Percentiles rank a stretch among this genome's conserved stretches.
Evolutionary conservation across 164 flowering plant species (phyloP).

Genomic region (Brasenia schreberi): DNA sequence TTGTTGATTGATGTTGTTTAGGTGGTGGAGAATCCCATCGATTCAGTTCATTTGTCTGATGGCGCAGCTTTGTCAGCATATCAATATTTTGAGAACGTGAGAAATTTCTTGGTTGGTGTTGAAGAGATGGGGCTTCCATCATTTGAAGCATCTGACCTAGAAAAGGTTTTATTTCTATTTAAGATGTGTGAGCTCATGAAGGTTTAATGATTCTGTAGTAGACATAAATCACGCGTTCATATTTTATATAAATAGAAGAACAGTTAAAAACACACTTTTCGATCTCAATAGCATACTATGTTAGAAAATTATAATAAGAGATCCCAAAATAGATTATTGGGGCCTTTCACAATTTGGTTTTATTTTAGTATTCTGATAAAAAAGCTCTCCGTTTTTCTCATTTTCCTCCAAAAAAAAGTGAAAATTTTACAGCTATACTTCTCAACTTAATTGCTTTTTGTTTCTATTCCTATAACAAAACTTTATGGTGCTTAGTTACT

Average conservation of each 20-base stretch:
- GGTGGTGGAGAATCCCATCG: conserved; percentile 87
- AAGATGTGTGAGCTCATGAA: neutral
- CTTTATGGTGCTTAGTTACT: neutral
- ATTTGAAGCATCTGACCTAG: conserved; percentile 96
- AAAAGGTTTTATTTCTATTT: conserved; percentile 41
- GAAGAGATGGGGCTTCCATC: conserved; percentile 83
- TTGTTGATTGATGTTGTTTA: conserved; percentile 8
- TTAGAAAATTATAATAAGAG: too few species aligned
- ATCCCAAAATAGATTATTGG: neutral
- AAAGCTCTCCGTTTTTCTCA: neutral
- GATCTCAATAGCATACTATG: too few species aligned
- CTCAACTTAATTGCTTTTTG: neutral
- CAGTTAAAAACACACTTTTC: too few species aligned
- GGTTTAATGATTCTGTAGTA: neutral
- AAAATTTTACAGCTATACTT: neutral
- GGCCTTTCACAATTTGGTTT: neutral
- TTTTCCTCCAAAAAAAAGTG: neutral
- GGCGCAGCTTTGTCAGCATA: conserved; percentile 92
- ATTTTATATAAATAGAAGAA: too few species aligned
- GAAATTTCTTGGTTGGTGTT: conserved; percentile 79
- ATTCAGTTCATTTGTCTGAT: conserved; percentile 65
- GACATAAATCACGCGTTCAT: neutral
- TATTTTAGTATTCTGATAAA: neutral
- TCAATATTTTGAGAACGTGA: conserved; percentile 95
- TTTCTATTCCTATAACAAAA: neutral